Evolutionary conservation across 331 rosid genomes (phyloP).

Genomic region (Quercus phellos): DNA sequence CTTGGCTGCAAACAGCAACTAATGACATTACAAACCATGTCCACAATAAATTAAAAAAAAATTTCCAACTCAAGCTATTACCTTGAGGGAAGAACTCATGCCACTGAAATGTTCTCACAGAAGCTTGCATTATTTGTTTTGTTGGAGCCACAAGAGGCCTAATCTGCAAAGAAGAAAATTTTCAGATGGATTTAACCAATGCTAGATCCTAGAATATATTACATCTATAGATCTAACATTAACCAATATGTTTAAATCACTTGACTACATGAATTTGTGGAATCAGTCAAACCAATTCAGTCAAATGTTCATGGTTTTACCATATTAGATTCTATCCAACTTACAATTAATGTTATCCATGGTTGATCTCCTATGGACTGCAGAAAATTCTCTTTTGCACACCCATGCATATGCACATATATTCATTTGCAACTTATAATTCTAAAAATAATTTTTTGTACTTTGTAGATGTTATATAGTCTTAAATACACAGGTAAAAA

Average conservation of each 20-base stretch:
- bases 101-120: slow-evolving; percentile 49
- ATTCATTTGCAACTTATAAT: neutral
- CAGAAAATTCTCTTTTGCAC: too few species aligned
- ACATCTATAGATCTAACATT: neutral
- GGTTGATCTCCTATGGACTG: too few species aligned
- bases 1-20: slow-evolving; percentile 55
- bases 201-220: neutral
- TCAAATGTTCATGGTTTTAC: too few species aligned
- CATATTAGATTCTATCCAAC: too few species aligned
- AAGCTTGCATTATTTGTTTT: slow-evolving; percentile 60
- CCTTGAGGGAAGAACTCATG: slow-evolving; percentile 94
- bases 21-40: slow-evolving; percentile 25
- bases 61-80: slow-evolving; percentile 28
- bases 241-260: neutral
- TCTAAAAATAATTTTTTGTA: neutral
- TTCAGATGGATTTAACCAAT: slow-evolving; percentile 11
- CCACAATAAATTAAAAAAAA: neutral
- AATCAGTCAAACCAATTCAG: too few species aligned
- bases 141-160: slow-evolving; percentile 91
- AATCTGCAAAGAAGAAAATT: slow-evolving; percentile 52
- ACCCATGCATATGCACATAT: neutral
- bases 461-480: neutral
- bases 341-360: too few species aligned
- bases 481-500: neutral
- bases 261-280: neutral